phyloP scores from a whole-genome alignment of 768 basidiomycete species.

The Leccinum aurantiacum region DNA sequence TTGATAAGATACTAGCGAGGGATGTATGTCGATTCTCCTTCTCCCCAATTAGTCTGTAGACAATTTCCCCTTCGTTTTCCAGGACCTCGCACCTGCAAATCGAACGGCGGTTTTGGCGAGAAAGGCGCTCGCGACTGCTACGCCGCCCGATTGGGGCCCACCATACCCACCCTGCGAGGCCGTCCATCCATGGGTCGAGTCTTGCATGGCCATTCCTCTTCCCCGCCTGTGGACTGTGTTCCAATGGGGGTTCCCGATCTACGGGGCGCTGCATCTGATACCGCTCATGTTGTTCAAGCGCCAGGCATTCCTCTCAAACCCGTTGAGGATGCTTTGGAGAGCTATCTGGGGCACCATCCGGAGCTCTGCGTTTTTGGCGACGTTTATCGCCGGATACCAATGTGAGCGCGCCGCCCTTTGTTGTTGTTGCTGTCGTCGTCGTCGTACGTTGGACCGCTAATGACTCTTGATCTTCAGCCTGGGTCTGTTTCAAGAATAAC shows the following conservation, averaged over 20 bases:
- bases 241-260: slow-evolving; percentile 80
- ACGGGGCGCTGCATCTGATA: slow-evolving; percentile 87
- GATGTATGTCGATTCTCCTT: slow-evolving; percentile 37
- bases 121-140: slow-evolving; percentile 35
- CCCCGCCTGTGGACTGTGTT: slow-evolving; percentile 75
- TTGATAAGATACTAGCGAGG: slow-evolving; percentile 54
- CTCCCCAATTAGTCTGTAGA: background rate
- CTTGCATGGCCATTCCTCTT: slow-evolving; percentile 46
- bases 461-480: slow-evolving; percentile 37
- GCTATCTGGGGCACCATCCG: slow-evolving; percentile 72
- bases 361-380: slow-evolving; percentile 84
- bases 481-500: slow-evolving; percentile 67
- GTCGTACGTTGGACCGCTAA: background rate
- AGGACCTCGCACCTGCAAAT: slow-evolving; percentile 59
- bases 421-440: background rate
- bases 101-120: slow-evolving; percentile 46
- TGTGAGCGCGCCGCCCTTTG: slow-evolving; percentile 42
- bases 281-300: slow-evolving; percentile 84
- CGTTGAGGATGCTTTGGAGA: slow-evolving; percentile 60
- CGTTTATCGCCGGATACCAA: slow-evolving; percentile 82
- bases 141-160: slow-evolving; percentile 44
- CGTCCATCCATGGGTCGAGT: slow-evolving; percentile 73
- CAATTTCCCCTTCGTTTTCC: slow-evolving; percentile 9
- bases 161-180: slow-evolving; percentile 63
- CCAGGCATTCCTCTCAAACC: slow-evolving; percentile 61